A percentile compares a stretch with the other conserved stretches of the same genome.
phyloP scores from a whole-genome alignment of 768 basidiomycete species.

The Collybiopsis confluens region DNA sequence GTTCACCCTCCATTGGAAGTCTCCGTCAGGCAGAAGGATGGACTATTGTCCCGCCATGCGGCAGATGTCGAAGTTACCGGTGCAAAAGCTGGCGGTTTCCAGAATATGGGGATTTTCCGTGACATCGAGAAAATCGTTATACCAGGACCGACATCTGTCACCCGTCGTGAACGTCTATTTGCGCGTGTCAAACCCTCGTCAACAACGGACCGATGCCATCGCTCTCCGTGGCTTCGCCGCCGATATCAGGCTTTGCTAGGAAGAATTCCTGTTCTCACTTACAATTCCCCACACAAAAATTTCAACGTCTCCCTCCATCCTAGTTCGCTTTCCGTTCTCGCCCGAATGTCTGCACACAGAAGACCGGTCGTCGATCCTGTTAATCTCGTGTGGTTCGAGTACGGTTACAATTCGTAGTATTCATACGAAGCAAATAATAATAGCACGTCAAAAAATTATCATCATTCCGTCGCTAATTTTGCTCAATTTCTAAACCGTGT shows the following conservation, averaged over 20 bases:
- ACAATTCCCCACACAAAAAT: constrained; percentile 13
- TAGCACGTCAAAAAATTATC: constrained; percentile 15
- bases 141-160: constrained; percentile 20
- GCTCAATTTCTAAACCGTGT: constrained; percentile 71
- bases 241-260: constrained; percentile 59
- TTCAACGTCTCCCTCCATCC: constrained; percentile 29
- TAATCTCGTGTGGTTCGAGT: constrained; percentile 33
- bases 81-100: constrained; percentile 36
- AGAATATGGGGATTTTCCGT: constrained; percentile 37
- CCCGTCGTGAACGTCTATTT: constrained; percentile 28
- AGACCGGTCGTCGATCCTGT: constrained; percentile 24
- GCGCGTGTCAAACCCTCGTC: background rate
- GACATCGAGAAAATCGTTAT: constrained; percentile 42
- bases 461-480: constrained; percentile 22
- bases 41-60: background rate
- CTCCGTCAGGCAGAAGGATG: constrained; percentile 15
- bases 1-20: constrained; percentile 58
- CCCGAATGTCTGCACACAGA: constrained; percentile 9
- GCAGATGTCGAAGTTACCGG: constrained; percentile 15
- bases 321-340: constrained; percentile 12
- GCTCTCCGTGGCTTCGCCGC: constrained; percentile 45
- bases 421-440: background rate
- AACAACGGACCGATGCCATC: constrained; percentile 5
- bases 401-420: background rate
- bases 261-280: constrained; percentile 53